phyloP scores from a whole-genome alignment of 352 stramenopile genomes.

The Globisporangium paddicum region DNA sequence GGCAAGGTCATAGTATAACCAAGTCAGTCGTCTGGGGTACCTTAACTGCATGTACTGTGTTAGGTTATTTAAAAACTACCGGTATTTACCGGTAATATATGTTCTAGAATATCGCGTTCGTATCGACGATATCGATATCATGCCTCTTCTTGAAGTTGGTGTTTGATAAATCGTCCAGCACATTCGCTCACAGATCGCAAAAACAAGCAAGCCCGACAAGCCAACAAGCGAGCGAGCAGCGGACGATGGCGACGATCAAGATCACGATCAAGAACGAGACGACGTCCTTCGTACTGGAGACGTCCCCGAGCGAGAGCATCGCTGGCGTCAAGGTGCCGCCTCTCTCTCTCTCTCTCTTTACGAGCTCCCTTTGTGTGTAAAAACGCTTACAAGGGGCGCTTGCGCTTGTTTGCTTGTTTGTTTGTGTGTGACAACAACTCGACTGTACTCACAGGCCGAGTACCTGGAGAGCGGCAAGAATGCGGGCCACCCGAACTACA shows the following conservation, averaged over 20 bases:
- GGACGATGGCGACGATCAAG: constrained; percentile 45
- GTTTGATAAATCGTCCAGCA: not conserved
- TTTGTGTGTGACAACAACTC: not conserved
- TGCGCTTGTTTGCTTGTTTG: not conserved
- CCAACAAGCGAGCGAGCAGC: not conserved
- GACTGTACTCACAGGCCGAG: constrained; percentile 35
- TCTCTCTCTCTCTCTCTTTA: not conserved
- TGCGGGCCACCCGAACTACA: constrained; percentile 63
- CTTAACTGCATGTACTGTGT: too few species aligned
- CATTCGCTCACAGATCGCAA: not conserved
- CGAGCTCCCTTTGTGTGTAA: not conserved
- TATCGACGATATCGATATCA: too few species aligned
- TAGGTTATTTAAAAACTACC: too few species aligned
- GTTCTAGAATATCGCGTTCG: too few species aligned
- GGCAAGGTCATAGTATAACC: too few species aligned
- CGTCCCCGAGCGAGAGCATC: constrained; percentile 63
- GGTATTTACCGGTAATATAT: too few species aligned
- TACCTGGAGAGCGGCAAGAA: constrained; percentile 77
- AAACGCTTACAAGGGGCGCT: not conserved
- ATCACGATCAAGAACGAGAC: constrained; percentile 80
- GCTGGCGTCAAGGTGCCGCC: constrained; percentile 62
- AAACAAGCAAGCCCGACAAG: not conserved
- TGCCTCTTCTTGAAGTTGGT: constrained; percentile 3
- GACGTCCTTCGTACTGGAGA: constrained; percentile 63
- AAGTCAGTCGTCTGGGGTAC: too few species aligned